phyloP scores from a whole-genome alignment of 345 rosid genomes.

The Sisymbrium altissimum region DNA sequence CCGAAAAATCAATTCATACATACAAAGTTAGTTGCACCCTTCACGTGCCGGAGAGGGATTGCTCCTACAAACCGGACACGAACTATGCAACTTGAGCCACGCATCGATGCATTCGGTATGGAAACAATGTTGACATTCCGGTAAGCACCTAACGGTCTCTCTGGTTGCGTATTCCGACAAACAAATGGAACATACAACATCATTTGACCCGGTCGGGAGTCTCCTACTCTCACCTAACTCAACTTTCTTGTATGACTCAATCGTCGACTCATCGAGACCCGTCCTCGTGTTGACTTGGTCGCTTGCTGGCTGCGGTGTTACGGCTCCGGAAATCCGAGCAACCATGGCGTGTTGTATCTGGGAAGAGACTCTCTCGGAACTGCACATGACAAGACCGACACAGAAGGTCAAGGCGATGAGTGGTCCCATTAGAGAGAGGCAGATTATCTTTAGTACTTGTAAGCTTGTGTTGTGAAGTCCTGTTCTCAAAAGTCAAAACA shows the following conservation, averaged over 20 bases:
- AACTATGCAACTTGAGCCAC: constrained; percentile 59
- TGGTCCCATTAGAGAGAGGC: constrained; percentile 51
- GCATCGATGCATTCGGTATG: constrained; percentile 68
- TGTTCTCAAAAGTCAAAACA: constrained; percentile 12
- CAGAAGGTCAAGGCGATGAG: constrained; percentile 36
- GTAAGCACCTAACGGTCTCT: constrained; percentile 55
- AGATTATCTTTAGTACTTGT: constrained; percentile 39
- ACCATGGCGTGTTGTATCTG: constrained; percentile 4
- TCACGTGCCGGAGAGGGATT: constrained; percentile 36
- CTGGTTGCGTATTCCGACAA: constrained; percentile 55
- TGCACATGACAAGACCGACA: constrained; percentile 35
- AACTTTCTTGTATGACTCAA: constrained; percentile 61
- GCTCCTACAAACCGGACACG: constrained; percentile 72
- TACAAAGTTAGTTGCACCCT: constrained; percentile 13
- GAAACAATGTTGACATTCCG: constrained; percentile 71
- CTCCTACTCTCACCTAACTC: constrained; percentile 66
- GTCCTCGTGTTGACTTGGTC: constrained; percentile 15
- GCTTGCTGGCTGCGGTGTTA: constrained; percentile 26
- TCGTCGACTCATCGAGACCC: constrained; percentile 67
- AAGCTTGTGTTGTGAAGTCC: constrained; percentile 34
- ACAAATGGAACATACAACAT: constrained; percentile 59
- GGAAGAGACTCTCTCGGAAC: neutral
- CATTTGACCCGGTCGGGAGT: constrained; percentile 51
- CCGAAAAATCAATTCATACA: neutral
- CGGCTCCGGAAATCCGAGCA: constrained; percentile 12